Evolutionary conservation across 768 basidiomycete genomes (phyloP).

Genomic region (Phallus indusiatus): DNA sequence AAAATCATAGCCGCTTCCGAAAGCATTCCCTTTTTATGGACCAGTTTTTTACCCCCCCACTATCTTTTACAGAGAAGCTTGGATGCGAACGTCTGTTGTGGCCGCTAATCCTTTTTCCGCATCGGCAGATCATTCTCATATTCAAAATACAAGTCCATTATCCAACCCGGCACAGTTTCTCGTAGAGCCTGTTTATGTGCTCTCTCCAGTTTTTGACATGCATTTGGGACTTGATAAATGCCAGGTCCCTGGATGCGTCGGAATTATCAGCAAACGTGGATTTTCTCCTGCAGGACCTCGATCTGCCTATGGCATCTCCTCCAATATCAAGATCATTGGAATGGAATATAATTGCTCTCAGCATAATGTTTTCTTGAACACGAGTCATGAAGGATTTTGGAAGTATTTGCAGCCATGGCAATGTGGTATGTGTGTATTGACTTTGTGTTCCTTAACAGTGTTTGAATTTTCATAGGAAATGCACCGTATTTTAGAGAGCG

Average conservation of each 20-base stretch:
- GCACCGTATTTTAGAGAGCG: neutral
- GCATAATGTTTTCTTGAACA: neutral
- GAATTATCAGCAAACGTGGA: neutral
- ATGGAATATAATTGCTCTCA: neutral
- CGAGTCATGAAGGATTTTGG: neutral
- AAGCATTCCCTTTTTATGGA: neutral
- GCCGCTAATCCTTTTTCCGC: neutral
- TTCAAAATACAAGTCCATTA: neutral
- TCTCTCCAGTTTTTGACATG: neutral
- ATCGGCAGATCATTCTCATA: neutral
- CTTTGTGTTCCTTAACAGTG: neutral
- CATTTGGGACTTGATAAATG: neutral
- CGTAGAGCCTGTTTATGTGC: neutral
- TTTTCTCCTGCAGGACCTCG: neutral
- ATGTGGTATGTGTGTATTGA: neutral
- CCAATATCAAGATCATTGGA: slow-evolving; percentile 1
- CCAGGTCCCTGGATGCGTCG: neutral
- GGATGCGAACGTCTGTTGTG: neutral
- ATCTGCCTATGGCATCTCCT: neutral
- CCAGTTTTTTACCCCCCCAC: neutral
- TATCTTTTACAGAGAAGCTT: neutral
- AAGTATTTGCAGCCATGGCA: neutral
- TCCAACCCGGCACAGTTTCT: neutral
- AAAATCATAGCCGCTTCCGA: neutral
- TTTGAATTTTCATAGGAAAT: neutral